Percentiles rank a stretch among this genome's conserved stretches.
These are phyloP conservation scores for Syncephalastrum monosporum DNA, from an alignment of 371 early-diverging fungal genomes.

Conservation along the genomic window DNA sequence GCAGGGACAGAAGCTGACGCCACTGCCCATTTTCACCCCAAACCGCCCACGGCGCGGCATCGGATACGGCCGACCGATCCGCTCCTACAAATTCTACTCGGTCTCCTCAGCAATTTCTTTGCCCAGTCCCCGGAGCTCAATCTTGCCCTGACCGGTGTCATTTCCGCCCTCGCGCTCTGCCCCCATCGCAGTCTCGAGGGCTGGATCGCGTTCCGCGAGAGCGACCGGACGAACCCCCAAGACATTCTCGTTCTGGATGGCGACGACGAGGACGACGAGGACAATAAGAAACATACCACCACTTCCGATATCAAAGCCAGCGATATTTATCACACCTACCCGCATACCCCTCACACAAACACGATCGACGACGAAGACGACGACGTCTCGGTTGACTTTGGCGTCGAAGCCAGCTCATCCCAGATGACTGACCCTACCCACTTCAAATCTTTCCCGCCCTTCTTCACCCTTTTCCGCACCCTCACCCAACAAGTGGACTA, in stretches of 20 bases:
- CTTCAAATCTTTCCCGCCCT: constrained; percentile 52
- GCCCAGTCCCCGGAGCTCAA: constrained; percentile 82
- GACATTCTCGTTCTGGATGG: constrained; percentile 30
- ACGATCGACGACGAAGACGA: constrained; percentile 32
- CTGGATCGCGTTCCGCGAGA: constrained; percentile 66
- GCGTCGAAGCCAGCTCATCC: constrained; percentile 20
- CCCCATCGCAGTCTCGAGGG: constrained; percentile 66
- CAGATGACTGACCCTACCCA: constrained; percentile 22
- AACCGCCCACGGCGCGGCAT: constrained; percentile 32
- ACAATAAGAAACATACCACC: constrained; percentile 5
- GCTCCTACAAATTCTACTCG: constrained; percentile 56
- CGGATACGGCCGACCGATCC: constrained; percentile 59
- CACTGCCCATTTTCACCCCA: constrained; percentile 10
- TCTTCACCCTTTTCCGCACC: constrained; percentile 54
- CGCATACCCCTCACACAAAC: constrained; percentile 7
- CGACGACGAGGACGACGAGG: constrained; percentile 6
- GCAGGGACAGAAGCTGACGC: no score
- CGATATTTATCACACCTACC: constrained; percentile 15
- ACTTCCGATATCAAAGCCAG: constrained; percentile 14
- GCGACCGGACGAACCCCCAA: constrained; percentile 36
- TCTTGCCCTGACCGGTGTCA: constrained; percentile 80
- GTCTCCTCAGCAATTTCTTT: constrained; percentile 67
- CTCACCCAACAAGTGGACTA: constrained; percentile 57
- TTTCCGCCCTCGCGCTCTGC: constrained; percentile 73
- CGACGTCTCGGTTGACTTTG: constrained; percentile 34